Percentiles rank a stretch among this genome's conserved stretches.
Evolutionary conservation across 371 early-diverging fungal species (phyloP).

Genomic region (Nematocida minor): DNA sequence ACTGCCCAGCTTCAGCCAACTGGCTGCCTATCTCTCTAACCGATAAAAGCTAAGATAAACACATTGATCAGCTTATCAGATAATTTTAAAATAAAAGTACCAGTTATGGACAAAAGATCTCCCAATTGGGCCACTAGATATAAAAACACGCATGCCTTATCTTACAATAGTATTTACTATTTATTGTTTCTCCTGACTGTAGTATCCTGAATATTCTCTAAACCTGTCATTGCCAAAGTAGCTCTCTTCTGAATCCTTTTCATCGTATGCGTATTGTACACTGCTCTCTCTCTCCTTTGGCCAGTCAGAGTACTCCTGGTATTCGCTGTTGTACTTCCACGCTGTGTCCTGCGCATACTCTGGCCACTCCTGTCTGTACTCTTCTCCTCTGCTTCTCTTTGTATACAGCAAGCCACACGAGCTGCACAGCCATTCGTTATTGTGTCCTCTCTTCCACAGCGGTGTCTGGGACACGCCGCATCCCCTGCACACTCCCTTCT

Average conservation of each 20-base stretch:
- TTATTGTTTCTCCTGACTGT: constrained; percentile 5
- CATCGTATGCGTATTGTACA: constrained; percentile 22
- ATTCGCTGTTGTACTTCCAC: neutral
- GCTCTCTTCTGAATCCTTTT: constrained; percentile 17
- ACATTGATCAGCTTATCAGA: too few relatives aligned
- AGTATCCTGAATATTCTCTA: constrained; percentile 22
- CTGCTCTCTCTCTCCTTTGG: neutral
- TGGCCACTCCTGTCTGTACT: neutral
- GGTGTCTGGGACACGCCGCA: constrained; percentile 56
- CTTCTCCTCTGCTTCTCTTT: neutral
- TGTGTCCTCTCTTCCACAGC: constrained; percentile 50
- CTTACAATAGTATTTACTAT: too few relatives aligned
- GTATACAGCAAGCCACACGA: constrained; percentile 46
- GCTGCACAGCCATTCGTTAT: constrained; percentile 49
- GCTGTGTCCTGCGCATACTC: constrained; percentile 29
- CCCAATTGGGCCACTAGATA: too few relatives aligned
- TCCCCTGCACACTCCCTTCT: constrained; percentile 56
- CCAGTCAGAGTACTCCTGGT: constrained; percentile 10
- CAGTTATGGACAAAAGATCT: too few relatives aligned
- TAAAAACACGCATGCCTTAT: too few relatives aligned
- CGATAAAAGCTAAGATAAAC: too few relatives aligned
- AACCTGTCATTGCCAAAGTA: constrained; percentile 35
- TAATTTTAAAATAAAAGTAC: too few relatives aligned
- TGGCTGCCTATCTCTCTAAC: too few relatives aligned
- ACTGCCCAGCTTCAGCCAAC: too few relatives aligned